Percentiles rank a stretch among this genome's conserved stretches.
Conservation (phyloP, 2,329 filamentous ascomycete genomes). For the Sphaceloma murrayae region DNA sequence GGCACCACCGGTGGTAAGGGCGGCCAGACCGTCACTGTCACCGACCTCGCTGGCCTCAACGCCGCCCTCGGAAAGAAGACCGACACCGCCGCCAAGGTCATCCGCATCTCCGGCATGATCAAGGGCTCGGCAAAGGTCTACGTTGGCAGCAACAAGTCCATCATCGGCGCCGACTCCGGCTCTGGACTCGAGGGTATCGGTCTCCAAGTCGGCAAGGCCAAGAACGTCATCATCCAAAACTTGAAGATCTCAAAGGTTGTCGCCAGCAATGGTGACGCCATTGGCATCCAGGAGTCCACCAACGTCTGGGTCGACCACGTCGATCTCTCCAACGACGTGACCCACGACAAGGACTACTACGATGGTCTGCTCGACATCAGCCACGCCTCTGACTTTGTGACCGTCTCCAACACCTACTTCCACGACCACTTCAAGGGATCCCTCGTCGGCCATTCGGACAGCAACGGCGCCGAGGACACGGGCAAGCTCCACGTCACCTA, state of each 20-base stretch:
- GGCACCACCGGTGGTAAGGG: constrained; percentile 40
- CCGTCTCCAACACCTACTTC: constrained; percentile 40
- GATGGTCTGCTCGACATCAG: constrained; percentile 58
- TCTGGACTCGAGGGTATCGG: constrained; percentile 38
- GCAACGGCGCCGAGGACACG: constrained; percentile 48
- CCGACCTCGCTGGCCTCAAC: constrained; percentile 35
- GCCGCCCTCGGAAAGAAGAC: constrained; percentile 27
- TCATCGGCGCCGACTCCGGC: constrained; percentile 41
- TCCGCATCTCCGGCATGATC: constrained; percentile 40
- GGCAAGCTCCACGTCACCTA: constrained; percentile 56
- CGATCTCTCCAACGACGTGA: constrained; percentile 51
- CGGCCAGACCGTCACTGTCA: constrained; percentile 38
- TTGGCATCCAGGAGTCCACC: constrained; percentile 40
- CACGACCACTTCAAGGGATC: constrained; percentile 56
- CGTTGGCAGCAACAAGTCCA: constrained; percentile 41
- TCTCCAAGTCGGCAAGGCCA: constrained; percentile 39
- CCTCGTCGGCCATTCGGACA: constrained; percentile 52
- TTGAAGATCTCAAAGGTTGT: constrained; percentile 44
- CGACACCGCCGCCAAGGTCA: constrained; percentile 34
- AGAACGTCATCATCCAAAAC: constrained; percentile 51
- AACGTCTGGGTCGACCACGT: constrained; percentile 59
- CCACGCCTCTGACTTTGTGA: constrained; percentile 54
- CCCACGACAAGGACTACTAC: constrained; percentile 59
- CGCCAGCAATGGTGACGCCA: constrained; percentile 41
- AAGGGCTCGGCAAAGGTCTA: constrained; percentile 36